Percentiles rank a stretch among this genome's conserved stretches.
These are phyloP conservation scores for Singerocomus inundabilis DNA, from an alignment of 1,284 basidiomycete species.

Conservation along the genomic window DNA sequence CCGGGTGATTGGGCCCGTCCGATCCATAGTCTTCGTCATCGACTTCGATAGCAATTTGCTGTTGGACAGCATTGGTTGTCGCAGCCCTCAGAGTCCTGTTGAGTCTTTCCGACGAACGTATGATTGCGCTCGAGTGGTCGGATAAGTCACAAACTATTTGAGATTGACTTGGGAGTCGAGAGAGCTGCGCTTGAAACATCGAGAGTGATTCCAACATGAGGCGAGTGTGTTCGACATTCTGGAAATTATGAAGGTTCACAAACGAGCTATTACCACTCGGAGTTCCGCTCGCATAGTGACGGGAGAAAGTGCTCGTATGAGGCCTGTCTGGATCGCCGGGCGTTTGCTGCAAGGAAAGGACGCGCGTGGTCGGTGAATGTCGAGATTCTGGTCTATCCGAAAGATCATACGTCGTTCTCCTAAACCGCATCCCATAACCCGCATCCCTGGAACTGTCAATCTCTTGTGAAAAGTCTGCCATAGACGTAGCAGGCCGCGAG, in stretches of 20 bases:
- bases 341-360: slow-evolving; percentile 14
- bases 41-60: slow-evolving; percentile 72
- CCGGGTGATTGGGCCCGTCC: slow-evolving; percentile 37
- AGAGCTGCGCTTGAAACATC: slow-evolving; percentile 66
- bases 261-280: slow-evolving; percentile 15
- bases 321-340: slow-evolving; percentile 21
- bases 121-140: slow-evolving; percentile 60
- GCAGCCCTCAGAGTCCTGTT: slow-evolving; percentile 57
- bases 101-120: slow-evolving; percentile 59
- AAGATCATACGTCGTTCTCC: slow-evolving; percentile 27
- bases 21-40: slow-evolving; percentile 40
- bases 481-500: slow-evolving; percentile 33
- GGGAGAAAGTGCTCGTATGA: slow-evolving; percentile 11
- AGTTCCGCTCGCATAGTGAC: slow-evolving; percentile 21
- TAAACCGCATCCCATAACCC: slow-evolving; percentile 18
- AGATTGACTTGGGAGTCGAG: slow-evolving; percentile 46
- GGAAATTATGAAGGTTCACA: slow-evolving; percentile 24
- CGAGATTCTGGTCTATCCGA: slow-evolving; percentile 25
- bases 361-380: slow-evolving; percentile 20
- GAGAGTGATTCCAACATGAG: slow-evolving; percentile 66
- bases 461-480: slow-evolving; percentile 28
- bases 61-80: slow-evolving; percentile 58
- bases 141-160: slow-evolving; percentile 51
- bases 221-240: slow-evolving; percentile 55
- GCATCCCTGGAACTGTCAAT: slow-evolving; percentile 15